Conservation (phyloP, 768 basidiomycete genomes). For the Suillus discolor region DNA sequence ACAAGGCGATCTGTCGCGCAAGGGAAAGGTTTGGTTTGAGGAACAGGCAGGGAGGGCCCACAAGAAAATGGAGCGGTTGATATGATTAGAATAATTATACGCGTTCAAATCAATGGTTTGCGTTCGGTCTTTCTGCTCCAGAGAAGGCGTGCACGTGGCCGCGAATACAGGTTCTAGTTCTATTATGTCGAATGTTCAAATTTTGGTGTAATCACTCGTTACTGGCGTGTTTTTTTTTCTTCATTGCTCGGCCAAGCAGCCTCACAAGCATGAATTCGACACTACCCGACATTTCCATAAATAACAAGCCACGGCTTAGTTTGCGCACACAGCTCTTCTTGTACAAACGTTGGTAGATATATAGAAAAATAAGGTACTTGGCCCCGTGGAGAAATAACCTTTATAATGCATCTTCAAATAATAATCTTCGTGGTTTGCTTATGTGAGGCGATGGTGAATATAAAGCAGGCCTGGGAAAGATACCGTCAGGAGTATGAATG, state of each 20-base stretch:
- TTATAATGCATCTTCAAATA: slow-evolving; percentile 38
- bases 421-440: slow-evolving; percentile 35
- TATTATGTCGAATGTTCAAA: no score
- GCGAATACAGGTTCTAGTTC: no score
- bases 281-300: background rate
- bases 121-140: no score
- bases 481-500: slow-evolving; percentile 7
- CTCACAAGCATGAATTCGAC: background rate
- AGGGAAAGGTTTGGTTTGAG: no score
- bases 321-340: background rate
- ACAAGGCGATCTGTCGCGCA: no score
- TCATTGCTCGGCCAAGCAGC: background rate
- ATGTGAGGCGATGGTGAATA: slow-evolving; percentile 34
- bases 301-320: background rate
- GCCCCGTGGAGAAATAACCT: background rate
- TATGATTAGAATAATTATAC: no score
- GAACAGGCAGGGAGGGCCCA: no score
- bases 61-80: no score
- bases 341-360: background rate
- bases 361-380: slow-evolving; percentile 7
- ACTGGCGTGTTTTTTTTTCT: background rate
- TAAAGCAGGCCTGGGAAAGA: slow-evolving; percentile 36
- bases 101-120: no score
- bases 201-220: no score
- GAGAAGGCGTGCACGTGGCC: no score